Evolutionary conservation across 116 monocot genomes (phyloP), one percentile per base, ranked within the genome.

Genomic region (Dioscorea cayenensis): DNA sequence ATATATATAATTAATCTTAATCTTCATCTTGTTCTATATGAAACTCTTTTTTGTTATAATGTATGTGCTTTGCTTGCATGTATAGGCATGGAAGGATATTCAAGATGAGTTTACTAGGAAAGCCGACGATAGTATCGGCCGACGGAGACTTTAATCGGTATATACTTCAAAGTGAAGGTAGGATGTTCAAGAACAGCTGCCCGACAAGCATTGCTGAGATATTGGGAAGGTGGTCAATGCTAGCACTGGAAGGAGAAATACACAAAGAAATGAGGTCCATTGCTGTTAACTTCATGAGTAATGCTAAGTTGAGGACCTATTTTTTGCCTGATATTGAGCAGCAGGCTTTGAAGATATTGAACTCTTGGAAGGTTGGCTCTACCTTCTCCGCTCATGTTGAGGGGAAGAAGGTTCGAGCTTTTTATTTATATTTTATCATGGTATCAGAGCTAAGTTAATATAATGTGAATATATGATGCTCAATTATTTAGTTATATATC

Each of bases 71-170:
- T 62, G 62, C 25, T 22, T 20, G 11, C 22, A 43, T 9, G 62
- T 21, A 66, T 64, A 86, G 85, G 73, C 72, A 85, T 22, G 89
- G 85, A 35, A 83, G 60, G 71, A 83, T 85, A 28, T 89, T 89
- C 60, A 65, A 51, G 76, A 79, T 74, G 85, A 81, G 77, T 61
- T 60, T 89, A 62, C 61, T 89, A 58, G 83, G 80, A 27, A 82
- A 80, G 80, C 61, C 77, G 65, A 82, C 85, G 14, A 58, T 82
- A 8, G 79, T 89, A 60, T 89, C 90, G 20, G 77, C 73, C 0
- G 87, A 90, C 32, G 66, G 80, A n/a, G 87, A 82, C 38, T 73
- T 90, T 21, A 87, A 82, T 71, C 49, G 77, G 21, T 80, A 75
- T 50, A 76, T 78, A 29, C 66, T 81, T 28, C 72, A 78, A 76